phyloP scores from a whole-genome alignment of 2,329 filamentous ascomycete genomes.

The Sclerotinia spermophila region DNA sequence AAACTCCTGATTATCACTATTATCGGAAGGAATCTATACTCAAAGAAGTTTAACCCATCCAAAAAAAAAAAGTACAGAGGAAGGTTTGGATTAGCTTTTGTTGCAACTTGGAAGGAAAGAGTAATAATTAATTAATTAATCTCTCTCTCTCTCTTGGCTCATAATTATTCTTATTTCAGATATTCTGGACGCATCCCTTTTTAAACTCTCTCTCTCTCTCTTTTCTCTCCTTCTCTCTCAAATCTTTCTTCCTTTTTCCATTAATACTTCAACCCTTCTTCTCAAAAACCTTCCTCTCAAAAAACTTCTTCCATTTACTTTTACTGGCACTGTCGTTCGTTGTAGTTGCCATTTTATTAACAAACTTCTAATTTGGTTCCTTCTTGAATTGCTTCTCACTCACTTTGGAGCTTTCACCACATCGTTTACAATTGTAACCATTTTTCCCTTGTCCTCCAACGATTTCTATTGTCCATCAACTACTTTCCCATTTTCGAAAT shows the following conservation, averaged over 20 bases:
- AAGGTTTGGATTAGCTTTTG: neutral
- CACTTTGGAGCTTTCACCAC: conserved; percentile 25
- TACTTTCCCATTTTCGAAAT: neutral
- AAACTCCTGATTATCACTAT: conserved; percentile 6
- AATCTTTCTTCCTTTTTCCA: neutral
- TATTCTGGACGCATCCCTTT: neutral
- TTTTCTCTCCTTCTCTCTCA: neutral
- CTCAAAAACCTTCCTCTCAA: neutral
- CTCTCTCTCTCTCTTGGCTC: too few species aligned
- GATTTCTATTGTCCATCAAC: conserved; percentile 4
- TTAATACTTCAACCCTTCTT: conserved; percentile 9
- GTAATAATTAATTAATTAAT: neutral
- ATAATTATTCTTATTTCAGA: neutral
- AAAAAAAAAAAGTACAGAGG: neutral
- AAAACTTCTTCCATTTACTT: conserved; percentile 10
- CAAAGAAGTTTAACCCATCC: neutral
- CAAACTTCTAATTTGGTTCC: conserved; percentile 22
- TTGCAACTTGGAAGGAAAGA: neutral
- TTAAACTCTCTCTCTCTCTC: neutral
- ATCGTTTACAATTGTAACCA: conserved; percentile 2
- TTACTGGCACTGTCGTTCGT: conserved; percentile 25
- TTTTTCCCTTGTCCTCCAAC: conserved; percentile 1
- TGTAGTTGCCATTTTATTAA: conserved; percentile 26
- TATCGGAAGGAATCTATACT: neutral
- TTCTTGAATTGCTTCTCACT: conserved; percentile 28